phyloP scores from a whole-genome alignment of 2,329 filamentous ascomycete species.

The Calonectria multiphialidica region DNA sequence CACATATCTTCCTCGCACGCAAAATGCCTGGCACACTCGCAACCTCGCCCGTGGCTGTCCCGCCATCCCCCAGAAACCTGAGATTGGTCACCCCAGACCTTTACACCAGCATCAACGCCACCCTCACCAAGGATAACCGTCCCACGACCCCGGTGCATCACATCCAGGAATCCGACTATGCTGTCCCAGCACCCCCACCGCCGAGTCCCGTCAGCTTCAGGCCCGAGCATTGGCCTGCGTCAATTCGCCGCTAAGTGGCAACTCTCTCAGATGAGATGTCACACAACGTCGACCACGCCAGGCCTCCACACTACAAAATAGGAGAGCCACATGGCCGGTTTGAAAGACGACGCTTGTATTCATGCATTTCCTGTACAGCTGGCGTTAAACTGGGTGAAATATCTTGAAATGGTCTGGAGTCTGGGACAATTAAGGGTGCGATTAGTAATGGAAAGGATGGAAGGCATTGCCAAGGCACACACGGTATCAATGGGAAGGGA shows the following conservation, averaged over 20 bases:
- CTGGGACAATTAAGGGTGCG: slow-evolving; percentile 25
- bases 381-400: slow-evolving; percentile 31
- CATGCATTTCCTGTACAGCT: slow-evolving; percentile 26
- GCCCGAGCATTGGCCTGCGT: slow-evolving; percentile 65
- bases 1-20: slow-evolving; percentile 3
- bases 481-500: slow-evolving; percentile 14
- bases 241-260: slow-evolving; percentile 43
- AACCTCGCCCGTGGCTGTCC: slow-evolving; percentile 61
- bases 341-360: slow-evolving; percentile 10
- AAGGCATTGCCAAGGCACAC: slow-evolving; percentile 27
- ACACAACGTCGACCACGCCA: slow-evolving; percentile 26
- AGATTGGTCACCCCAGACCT: slow-evolving; percentile 62
- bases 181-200: slow-evolving; percentile 73
- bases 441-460: slow-evolving; percentile 30
- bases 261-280: slow-evolving; percentile 23
- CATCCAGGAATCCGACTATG: slow-evolving; percentile 71
- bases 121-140: slow-evolving; percentile 58
- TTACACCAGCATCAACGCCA: slow-evolving; percentile 65
- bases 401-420: slow-evolving; percentile 36
- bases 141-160: slow-evolving; percentile 61
- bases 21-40: slow-evolving; percentile 52
- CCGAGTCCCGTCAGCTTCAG: slow-evolving; percentile 74
- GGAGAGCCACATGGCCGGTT: slow-evolving; percentile 7
- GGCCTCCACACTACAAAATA: slow-evolving; percentile 11
- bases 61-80: slow-evolving; percentile 59